Evolutionary conservation across 805 yeast genomes (phyloP).

Genomic region (Yarrowia sp.): DNA sequence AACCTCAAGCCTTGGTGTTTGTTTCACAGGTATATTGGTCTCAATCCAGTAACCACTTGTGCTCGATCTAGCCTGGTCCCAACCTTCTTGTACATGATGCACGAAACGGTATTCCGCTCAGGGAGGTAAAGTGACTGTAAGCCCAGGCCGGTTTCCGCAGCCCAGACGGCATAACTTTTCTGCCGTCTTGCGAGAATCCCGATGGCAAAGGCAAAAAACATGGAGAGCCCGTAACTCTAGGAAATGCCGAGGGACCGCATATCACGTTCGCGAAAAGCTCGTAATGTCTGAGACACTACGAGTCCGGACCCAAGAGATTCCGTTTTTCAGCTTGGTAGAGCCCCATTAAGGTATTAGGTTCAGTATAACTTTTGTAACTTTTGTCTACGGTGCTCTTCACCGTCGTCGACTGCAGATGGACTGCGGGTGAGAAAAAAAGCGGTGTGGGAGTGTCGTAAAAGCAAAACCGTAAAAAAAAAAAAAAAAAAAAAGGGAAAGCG

Average conservation of each 20-base stretch:
- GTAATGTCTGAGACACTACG: not conserved
- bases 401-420: slow-evolving; percentile 1
- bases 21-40: not conserved
- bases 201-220: no score
- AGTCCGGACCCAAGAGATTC: not conserved
- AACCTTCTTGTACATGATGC: slow-evolving; percentile 15
- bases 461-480: not conserved
- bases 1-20: no score
- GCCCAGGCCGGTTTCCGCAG: not conserved
- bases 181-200: no score
- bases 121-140: not conserved
- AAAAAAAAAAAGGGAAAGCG: not conserved
- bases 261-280: not conserved
- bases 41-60: slow-evolving; percentile 12
- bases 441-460: slow-evolving; percentile 13
- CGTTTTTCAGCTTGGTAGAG: not conserved
- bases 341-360: not conserved
- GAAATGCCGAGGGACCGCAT: no score
- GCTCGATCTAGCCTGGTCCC: slow-evolving; percentile 18
- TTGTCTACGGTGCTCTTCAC: not conserved
- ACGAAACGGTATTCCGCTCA: slow-evolving; percentile 20
- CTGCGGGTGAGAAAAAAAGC: slow-evolving; percentile 12
- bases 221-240: no score
- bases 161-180: no score
- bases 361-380: not conserved